A percentile compares a stretch with the other conserved stretches of the same genome.
Conservation (phyloP, 148 eudicot species). For the Simmondsia chinensis region DNA sequence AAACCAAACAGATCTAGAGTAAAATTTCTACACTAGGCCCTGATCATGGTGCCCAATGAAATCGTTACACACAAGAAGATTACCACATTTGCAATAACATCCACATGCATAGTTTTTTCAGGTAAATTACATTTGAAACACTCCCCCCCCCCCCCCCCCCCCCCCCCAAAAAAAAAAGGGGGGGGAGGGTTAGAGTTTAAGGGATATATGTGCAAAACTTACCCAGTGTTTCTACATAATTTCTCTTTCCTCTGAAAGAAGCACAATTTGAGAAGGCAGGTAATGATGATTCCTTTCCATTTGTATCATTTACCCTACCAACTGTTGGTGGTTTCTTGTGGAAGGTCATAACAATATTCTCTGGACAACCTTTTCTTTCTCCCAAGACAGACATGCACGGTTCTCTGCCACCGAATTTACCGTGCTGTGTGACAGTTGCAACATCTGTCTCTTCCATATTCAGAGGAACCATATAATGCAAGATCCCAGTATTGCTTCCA, state of each 20-base stretch:
- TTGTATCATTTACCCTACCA: conserved; percentile 17
- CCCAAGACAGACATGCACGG: conserved; percentile 7
- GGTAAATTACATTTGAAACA: too few species aligned
- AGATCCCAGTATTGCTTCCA: conserved; percentile 3
- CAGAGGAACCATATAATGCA: conserved; percentile 11
- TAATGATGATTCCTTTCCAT: conserved; percentile 9
- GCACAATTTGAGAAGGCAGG: conserved; percentile 1
- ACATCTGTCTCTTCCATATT: conserved; percentile 8
- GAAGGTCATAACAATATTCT: conserved; percentile 37
- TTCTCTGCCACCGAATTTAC: conserved; percentile 5
- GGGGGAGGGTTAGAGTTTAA: not conserved
- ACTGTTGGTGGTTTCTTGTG: conserved; percentile 43
- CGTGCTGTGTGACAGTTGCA: conserved; percentile 8
- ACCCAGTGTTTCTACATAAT: conserved; percentile 32
- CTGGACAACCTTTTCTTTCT: conserved; percentile 13
- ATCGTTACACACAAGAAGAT: too few species aligned
- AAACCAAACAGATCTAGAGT: too few species aligned
- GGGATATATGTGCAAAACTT: not conserved
- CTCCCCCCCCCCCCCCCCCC: too few species aligned
- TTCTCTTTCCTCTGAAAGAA: conserved; percentile 11
- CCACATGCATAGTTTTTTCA: too few species aligned
- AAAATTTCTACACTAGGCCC: too few species aligned
- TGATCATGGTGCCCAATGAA: too few species aligned
- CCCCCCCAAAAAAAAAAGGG: too few species aligned
- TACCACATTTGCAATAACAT: too few species aligned